Conservation (phyloP, 371 early-diverging fungal species). For the Mortierella sp. region DNA sequence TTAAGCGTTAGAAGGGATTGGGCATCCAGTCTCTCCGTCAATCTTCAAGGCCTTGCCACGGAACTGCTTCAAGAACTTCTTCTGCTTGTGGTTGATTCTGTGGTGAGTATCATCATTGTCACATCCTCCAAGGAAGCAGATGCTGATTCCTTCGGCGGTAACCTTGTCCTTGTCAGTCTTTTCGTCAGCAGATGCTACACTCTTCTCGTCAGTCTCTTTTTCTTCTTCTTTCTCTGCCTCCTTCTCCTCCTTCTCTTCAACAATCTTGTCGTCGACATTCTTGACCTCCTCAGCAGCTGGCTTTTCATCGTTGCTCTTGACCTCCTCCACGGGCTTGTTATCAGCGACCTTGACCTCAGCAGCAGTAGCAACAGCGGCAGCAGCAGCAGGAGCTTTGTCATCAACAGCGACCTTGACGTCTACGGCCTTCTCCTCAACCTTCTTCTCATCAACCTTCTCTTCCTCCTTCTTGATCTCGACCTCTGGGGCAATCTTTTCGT, state of each 20-base stretch:
- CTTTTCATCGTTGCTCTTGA: neutral
- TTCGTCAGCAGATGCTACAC: neutral
- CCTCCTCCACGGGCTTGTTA: neutral
- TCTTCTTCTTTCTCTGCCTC: neutral
- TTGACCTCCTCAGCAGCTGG: too few species aligned
- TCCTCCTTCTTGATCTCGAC: too few species aligned
- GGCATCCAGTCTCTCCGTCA: slow-evolving; percentile 20
- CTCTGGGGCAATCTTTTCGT: neutral
- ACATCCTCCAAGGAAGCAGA: neutral
- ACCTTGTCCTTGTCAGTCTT: neutral
- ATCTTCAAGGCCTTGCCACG: slow-evolving; percentile 29
- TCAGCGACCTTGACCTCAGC: neutral
- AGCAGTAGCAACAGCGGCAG: too few species aligned
- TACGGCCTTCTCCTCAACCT: neutral
- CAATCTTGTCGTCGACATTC: too few species aligned
- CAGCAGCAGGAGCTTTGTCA: too few species aligned
- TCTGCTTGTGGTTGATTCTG: slow-evolving; percentile 13
- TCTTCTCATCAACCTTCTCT: neutral
- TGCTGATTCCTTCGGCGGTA: neutral
- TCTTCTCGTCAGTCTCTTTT: neutral
- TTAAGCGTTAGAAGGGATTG: slow-evolving; percentile 1
- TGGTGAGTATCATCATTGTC: slow-evolving; percentile 5
- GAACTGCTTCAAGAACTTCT: slow-evolving; percentile 27
- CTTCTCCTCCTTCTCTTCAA: neutral
- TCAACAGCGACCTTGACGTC: too few species aligned